Conservation (phyloP, 2,329 filamentous ascomycete genomes). For the Sporothrix globosa region DNA sequence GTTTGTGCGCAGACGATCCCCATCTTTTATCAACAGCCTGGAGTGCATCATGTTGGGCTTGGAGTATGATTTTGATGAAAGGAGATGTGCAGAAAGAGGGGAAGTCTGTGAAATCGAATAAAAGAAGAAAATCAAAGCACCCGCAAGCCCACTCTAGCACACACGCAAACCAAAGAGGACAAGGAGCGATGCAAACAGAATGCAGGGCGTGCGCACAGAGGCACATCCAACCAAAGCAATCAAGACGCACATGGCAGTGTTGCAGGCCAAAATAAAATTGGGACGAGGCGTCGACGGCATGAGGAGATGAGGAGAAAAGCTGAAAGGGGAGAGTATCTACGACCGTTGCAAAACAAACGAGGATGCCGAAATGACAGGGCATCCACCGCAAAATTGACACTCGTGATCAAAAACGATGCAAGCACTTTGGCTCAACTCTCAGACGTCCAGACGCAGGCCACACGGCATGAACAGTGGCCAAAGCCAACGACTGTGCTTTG, state of each 20-base stretch:
- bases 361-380: too few relatives aligned
- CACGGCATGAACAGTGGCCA: background rate
- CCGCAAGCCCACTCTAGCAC: too few relatives aligned
- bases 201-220: slow-evolving; percentile 16
- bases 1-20: background rate
- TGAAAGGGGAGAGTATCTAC: too few relatives aligned
- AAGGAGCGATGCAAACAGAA: background rate
- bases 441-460: too few relatives aligned
- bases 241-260: background rate
- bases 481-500: background rate
- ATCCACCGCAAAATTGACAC: too few relatives aligned
- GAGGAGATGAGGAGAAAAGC: background rate
- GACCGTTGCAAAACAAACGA: background rate
- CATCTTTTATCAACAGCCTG: too few relatives aligned
- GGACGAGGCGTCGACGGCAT: too few relatives aligned
- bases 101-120: background rate
- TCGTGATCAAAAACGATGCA: too few relatives aligned
- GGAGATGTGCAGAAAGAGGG: background rate
- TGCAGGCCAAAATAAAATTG: background rate
- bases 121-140: slow-evolving; percentile 3
- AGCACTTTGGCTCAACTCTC: too few relatives aligned
- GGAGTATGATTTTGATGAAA: background rate
- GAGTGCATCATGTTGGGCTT: too few relatives aligned
- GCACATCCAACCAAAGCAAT: background rate
- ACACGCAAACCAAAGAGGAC: background rate